Percentiles rank a stretch among this genome's conserved stretches.
Conservation (phyloP, 129 eudicot species). For the Centella asiatica region DNA sequence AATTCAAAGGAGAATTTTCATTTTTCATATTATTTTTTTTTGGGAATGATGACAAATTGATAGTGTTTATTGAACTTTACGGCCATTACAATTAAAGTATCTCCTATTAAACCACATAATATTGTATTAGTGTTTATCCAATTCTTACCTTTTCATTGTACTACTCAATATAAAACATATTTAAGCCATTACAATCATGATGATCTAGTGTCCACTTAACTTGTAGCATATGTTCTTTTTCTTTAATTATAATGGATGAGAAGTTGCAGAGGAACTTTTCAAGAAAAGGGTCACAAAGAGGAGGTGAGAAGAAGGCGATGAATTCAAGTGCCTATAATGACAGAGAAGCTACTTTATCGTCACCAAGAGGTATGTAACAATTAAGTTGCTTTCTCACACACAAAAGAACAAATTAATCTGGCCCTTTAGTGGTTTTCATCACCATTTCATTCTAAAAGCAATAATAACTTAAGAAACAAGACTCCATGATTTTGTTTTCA, state of each 20-base stretch:
- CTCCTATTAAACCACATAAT: not conserved
- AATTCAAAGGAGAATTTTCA: not conserved
- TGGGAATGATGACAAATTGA: not conserved
- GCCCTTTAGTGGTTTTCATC: not conserved
- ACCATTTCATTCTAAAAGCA: too few species aligned
- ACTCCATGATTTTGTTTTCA: not conserved
- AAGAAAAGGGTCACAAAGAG: conserved; percentile 42
- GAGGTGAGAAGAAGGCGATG: conserved; percentile 36
- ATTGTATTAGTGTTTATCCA: not conserved
- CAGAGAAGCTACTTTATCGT: conserved; percentile 21
- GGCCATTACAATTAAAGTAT: conserved; percentile 16
- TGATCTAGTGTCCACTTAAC: conserved; percentile 11
- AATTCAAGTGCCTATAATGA: conserved; percentile 28
- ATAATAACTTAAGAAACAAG: not conserved
- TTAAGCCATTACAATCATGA: not conserved
- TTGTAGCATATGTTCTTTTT: too few species aligned
- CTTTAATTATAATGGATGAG: not conserved
- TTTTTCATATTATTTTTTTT: not conserved
- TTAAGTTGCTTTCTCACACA: not conserved
- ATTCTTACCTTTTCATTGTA: conserved; percentile 1
- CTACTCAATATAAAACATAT: not conserved
- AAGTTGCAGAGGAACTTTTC: conserved; percentile 53
- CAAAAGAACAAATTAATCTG: too few species aligned
- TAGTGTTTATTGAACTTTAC: conserved; percentile 16
- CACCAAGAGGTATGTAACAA: conserved; percentile 42